A percentile compares a stretch with the other conserved stretches of the same genome.
phyloP scores from a whole-genome alignment of 2,329 filamentous ascomycete species.

The Rutstroemia sp. region DNA sequence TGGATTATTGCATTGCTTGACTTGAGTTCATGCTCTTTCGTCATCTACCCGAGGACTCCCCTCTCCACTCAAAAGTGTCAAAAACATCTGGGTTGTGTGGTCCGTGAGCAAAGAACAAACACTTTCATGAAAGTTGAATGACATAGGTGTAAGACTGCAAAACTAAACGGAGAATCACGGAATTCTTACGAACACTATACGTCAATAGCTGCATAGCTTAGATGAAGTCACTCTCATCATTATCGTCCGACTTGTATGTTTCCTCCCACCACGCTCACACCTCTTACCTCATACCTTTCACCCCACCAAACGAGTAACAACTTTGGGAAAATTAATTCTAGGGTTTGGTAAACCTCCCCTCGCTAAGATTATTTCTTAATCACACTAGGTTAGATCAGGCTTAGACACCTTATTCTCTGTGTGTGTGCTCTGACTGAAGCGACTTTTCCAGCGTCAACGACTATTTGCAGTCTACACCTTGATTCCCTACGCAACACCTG shows the following conservation, averaged over 20 bases:
- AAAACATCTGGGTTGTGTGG: too few species aligned
- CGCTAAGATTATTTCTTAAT: constrained; percentile 1
- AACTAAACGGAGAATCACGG: too few species aligned
- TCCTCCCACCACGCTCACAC: neutral
- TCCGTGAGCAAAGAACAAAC: too few species aligned
- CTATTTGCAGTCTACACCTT: constrained; percentile 9
- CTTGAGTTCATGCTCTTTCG: too few species aligned
- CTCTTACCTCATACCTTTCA: neutral
- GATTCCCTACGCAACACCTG: constrained; percentile 8
- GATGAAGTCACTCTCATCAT: too few species aligned
- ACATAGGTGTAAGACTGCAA: too few species aligned
- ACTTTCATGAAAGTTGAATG: too few species aligned
- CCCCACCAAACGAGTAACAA: neutral
- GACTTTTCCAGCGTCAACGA: constrained; percentile 9
- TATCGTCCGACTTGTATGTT: too few species aligned
- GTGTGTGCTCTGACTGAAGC: constrained; percentile 3
- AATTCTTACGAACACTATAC: neutral
- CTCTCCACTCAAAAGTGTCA: too few species aligned
- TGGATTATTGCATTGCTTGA: too few species aligned
- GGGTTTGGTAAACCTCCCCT: constrained; percentile 1
- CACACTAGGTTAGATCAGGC: constrained; percentile 1
- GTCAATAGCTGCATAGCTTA: neutral
- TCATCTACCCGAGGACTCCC: too few species aligned
- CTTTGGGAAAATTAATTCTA: neutral
- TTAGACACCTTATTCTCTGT: constrained; percentile 8